Evolutionary conservation across 202 grass and related monocot genomes (phyloP).

Genomic region (Eragrostis tef): DNA sequence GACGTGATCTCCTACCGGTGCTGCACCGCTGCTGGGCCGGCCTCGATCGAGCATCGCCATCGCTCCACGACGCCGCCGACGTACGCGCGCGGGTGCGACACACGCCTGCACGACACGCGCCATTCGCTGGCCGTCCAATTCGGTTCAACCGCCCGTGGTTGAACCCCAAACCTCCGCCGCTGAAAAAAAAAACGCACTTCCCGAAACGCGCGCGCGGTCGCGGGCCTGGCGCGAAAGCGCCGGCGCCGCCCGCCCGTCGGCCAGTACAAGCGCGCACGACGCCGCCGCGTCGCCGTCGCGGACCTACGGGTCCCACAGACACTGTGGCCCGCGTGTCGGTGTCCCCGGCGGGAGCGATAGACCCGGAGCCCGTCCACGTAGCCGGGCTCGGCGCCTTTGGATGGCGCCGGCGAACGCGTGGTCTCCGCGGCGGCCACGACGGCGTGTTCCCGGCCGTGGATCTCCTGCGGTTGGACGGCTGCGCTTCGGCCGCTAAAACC

Average conservation of each 20-base stretch:
- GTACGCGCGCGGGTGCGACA: no score
- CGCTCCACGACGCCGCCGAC: no score
- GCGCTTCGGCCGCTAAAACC: conserved; percentile 33
- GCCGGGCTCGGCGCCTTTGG: conserved; percentile 36
- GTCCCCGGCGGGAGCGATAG: neutral
- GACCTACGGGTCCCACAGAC: neutral
- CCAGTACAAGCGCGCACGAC: neutral
- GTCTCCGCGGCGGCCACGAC: conserved; percentile 38
- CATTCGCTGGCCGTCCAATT: neutral
- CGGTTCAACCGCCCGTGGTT: neutral
- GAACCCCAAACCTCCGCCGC: no score
- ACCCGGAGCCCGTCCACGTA: conserved; percentile 47
- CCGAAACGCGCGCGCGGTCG: neutral
- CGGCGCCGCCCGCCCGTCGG: neutral
- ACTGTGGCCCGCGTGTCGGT: conserved; percentile 16
- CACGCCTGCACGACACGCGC: no score
- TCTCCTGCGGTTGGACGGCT: neutral
- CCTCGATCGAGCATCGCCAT: neutral
- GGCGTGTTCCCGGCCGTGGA: neutral
- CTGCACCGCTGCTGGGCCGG: no score
- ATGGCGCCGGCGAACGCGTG: conserved; percentile 35
- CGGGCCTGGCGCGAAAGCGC: neutral
- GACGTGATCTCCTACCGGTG: no score
- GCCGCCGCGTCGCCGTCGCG: neutral
- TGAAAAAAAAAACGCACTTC: no score